Evolutionary conservation across 768 basidiomycete genomes (phyloP), one percentile per base, ranked within the genome.

Genomic region (Panellus pusillus): DNA sequence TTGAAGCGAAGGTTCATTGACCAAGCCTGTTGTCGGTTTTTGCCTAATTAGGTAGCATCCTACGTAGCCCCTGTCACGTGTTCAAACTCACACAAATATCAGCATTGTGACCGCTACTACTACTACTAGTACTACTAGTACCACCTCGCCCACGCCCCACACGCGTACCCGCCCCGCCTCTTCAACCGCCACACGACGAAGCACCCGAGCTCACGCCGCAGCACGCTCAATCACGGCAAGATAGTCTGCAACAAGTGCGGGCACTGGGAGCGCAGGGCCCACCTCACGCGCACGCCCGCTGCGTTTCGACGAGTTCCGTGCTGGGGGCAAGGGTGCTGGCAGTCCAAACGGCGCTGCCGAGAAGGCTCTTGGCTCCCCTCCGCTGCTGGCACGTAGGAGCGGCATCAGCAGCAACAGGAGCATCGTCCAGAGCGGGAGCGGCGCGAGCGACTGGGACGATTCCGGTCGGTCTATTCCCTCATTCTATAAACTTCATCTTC

Each of bases 171-270:
- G n/a, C n/a, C n/a, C 36, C 79, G 90, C 9, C 93, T 91, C 73
- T 90, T 88, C 78, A 93, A 93, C 72, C 93, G 91, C 73, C 91
- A 91, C 66, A 91, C 91, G 18, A 93, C 91, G 2, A 91, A 93
- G 67, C 91, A 91, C 0, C 91, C 91, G 8, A 86, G 83, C 20
- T 93, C 91, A 91, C 86, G 91, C 49, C 83, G 91, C 41, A 87
- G 84, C 28, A 93, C 91, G 5, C 85, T 93, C 64, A 91, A 91
- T 69, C 89, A 88, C 0, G 91, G 91, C 60, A 93, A 93, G 72
- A 93, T 93, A 64, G 91, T 93, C 41, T 93, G 91, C 80, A 93
- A 93, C 79, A 93, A 93, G 75, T 93, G 91, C 61, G 91, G 91
- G 11, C 79, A 93, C 36, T 93, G 93, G 65, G 91, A 93, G 70